Evolutionary conservation across 2,329 filamentous ascomycete species (phyloP).

Genomic region (Botrytis fragariae): DNA sequence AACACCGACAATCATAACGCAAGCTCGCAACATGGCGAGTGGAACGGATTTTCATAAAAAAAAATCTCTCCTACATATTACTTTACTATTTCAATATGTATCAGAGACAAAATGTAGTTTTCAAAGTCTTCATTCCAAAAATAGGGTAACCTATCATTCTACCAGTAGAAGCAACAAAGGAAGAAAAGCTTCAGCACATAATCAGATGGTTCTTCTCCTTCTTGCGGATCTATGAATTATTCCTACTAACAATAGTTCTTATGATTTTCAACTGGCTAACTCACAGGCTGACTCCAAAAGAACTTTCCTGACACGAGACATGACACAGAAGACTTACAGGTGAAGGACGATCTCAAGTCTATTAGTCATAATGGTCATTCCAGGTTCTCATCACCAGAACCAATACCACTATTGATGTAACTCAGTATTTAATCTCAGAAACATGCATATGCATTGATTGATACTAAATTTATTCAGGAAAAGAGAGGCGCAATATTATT

Average conservation of each 20-base stretch:
- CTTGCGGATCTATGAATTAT: fast-evolving
- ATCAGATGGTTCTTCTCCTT: not conserved
- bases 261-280: not conserved
- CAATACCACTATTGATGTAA: not conserved
- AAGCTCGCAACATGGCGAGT: not conserved
- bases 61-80: too few relatives aligned
- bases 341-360: not conserved
- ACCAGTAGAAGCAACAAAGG: not conserved
- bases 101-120: too few relatives aligned
- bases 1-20: not conserved
- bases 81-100: too few relatives aligned
- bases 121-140: not conserved
- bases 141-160: not conserved
- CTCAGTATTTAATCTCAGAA: not conserved
- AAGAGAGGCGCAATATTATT: not conserved
- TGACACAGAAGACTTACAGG: not conserved
- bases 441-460: not conserved
- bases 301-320: not conserved
- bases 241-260: not conserved
- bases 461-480: not conserved
- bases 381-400: not conserved
- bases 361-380: not conserved
- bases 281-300: not conserved
- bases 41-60: too few relatives aligned
- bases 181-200: not conserved